Evolutionary conservation across 768 basidiomycete species (phyloP), one percentile per base, ranked within the genome.

Genomic region (Heimioporus sp.): DNA sequence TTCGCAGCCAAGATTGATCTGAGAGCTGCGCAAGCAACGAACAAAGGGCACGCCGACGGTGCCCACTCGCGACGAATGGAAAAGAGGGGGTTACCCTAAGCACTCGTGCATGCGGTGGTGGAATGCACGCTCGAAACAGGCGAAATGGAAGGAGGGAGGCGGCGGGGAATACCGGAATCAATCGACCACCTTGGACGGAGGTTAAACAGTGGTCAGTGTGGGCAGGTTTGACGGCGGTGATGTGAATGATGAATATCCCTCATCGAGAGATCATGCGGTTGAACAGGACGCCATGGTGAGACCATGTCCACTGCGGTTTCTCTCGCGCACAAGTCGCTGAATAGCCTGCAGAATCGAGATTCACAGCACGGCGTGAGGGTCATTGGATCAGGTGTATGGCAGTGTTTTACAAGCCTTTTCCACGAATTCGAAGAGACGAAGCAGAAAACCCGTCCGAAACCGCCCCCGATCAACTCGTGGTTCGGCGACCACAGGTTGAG

Each of bases 401-500:
- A 30, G 63, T 65, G 65, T 62, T 53, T 46, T n/a, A 45, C 41
- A 17, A 61, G 48, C 47, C 54, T 54, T 52, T 62, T 47, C 54
- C 54, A 54, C 55, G 55, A 48, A 54, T 30, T 64, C 35, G 41
- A 51, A 65, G 46, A 51, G 49, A 49, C 41, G 46, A 52, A 53
- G 47, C 20, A 36, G 53, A 54, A 60, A 65, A 54, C 32, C 51
- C 50, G 45, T 38, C 50, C 41, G 40, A 52, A 53, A 53, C 52
- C 56, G 57, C 62, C 57, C 55, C 65, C 64, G 64, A 67, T 65
- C 64, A 57, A 37, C 54, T n/a, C 46, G 40, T 51, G 57, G 54
- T 54, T 57, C 64, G 47, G 17, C 45, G 53, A 67, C 64, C 65
- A 65, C 65, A 67, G 64, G 52, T 49, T 28, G 47, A 43, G 56